Conservation (phyloP, 192 early-diverging fungal genomes). For the Podila epicladia region DNA sequence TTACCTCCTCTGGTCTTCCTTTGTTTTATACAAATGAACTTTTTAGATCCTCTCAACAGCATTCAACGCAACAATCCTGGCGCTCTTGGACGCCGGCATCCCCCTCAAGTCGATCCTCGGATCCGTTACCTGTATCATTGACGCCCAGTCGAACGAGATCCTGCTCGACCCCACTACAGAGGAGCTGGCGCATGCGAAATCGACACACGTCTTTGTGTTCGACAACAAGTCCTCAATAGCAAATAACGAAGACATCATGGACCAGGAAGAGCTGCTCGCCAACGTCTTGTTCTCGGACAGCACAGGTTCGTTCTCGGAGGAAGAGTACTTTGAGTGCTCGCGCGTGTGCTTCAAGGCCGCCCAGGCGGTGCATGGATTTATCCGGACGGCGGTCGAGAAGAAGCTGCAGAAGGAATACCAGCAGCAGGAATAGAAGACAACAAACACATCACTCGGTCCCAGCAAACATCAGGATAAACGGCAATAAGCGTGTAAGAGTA, state of each 20-base stretch:
- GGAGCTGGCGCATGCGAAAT: conserved; percentile 75
- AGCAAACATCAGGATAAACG: neutral
- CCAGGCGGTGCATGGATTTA: conserved; percentile 66
- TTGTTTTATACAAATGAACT: neutral
- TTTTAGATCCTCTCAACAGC: conserved; percentile 74
- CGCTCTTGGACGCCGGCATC: conserved; percentile 91
- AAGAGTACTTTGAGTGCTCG: conserved; percentile 58
- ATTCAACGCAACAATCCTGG: conserved; percentile 86
- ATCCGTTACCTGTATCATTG: conserved; percentile 76
- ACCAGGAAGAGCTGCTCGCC: conserved; percentile 17
- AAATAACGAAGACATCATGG: conserved; percentile 1
- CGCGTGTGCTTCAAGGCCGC: conserved; percentile 35
- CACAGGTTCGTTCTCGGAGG: conserved; percentile 74
- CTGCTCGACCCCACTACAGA: conserved; percentile 82
- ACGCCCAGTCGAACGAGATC: conserved; percentile 61
- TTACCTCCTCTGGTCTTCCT: neutral
- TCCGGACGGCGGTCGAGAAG: conserved; percentile 69
- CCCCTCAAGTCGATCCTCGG: conserved; percentile 77
- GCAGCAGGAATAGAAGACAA: conserved; percentile 41
- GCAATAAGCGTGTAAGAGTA: neutral
- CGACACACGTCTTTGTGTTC: conserved; percentile 90
- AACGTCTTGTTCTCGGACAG: conserved; percentile 74
- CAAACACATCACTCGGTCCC: neutral
- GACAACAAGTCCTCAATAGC: conserved; percentile 57
- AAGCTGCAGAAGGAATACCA: conserved; percentile 66